Evolutionary conservation across 179 eudicot species (phyloP), one percentile per base, ranked within the genome.

Genomic region (Sideroxylon spinosum): DNA sequence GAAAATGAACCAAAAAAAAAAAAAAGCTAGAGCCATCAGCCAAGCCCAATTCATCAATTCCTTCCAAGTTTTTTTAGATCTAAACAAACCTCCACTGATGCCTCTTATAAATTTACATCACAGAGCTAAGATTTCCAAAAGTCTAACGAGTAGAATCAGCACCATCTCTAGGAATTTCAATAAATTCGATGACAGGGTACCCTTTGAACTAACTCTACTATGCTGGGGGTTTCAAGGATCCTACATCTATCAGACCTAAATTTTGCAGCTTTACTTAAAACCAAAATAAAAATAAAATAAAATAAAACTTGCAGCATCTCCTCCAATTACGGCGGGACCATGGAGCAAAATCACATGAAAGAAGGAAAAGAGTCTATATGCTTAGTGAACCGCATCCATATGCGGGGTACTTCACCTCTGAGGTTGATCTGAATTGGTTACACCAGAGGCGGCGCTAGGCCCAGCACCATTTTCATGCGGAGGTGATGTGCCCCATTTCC

Each of bases 401-500:
- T 4, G 3, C 52, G 3, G 23, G 44, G 25, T 32, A 68, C 64
- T 20, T 55, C 83, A 90, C 84, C 88, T 85, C 23, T 85, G 88
- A 64, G 87, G 86, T 76, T 90, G 92, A 81, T 90, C 93, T 22
- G 86, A 82, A 57, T 81, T 88, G 53, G 87, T 84, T 53, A 86
- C 77, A 55, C 82, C 87, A 57, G 84, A 59, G 44, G 85, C 67
- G 78, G 73, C 77, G 73, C 90, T 90, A 12, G 92, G 84, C 46
- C 89, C 90, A 3, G 86, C 86, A 50, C 87, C 92, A 68, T 80
- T 85, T 70, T 90, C 97, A 2, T 62, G 61, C 0, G 90, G 91
- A 46, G 89, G 90, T 25, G 85, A 71, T 10, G 80, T 80, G 13
- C 94, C 97, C 97, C 97, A 92, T 78, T 86, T 90, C 37, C 87